These are phyloP conservation scores for Xylona heveae DNA, from an alignment of 495 filamentous ascomycete genomes.

Conservation along the genomic window DNA sequence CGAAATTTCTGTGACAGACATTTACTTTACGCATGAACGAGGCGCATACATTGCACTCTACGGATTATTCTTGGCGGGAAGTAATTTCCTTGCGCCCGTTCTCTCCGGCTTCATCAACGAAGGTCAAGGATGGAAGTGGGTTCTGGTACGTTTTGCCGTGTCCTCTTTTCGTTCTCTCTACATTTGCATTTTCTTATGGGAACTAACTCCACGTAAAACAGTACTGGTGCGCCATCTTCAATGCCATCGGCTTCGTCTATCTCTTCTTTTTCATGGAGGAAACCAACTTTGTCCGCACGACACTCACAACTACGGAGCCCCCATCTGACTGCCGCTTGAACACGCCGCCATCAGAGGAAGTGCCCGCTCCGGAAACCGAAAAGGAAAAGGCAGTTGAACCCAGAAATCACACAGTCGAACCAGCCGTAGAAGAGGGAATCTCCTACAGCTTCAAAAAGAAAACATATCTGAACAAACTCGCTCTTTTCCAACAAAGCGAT, in stretches of 20 bases:
- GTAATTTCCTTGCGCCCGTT: slow-evolving; percentile 42
- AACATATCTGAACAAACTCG: slow-evolving; percentile 32
- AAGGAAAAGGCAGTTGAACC: not conserved
- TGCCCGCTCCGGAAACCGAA: slow-evolving; percentile 13
- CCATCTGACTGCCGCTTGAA: too few species aligned
- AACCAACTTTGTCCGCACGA: slow-evolving; percentile 33
- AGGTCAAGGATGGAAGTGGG: slow-evolving; percentile 39
- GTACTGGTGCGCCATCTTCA: slow-evolving; percentile 43
- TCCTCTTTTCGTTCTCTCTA: too few species aligned
- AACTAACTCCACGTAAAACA: too few species aligned
- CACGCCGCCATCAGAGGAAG: slow-evolving; percentile 12
- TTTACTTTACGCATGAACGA: slow-evolving; percentile 46
- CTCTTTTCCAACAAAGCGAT: slow-evolving; percentile 12
- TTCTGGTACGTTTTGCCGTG: slow-evolving; percentile 19
- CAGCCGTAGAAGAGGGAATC: slow-evolving; percentile 5
- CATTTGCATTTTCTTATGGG: too few species aligned
- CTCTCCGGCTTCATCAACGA: slow-evolving; percentile 47
- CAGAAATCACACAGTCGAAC: not conserved
- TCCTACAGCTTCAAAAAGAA: slow-evolving; percentile 8
- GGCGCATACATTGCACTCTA: slow-evolving; percentile 45
- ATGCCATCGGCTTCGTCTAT: slow-evolving; percentile 29
- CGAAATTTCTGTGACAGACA: slow-evolving; percentile 38
- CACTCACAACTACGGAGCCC: slow-evolving; percentile 12
- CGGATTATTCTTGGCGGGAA: slow-evolving; percentile 36
- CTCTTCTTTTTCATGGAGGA: slow-evolving; percentile 53